Conservation (phyloP, 495 filamentous ascomycete genomes). For the Bacidia rubella region DNA sequence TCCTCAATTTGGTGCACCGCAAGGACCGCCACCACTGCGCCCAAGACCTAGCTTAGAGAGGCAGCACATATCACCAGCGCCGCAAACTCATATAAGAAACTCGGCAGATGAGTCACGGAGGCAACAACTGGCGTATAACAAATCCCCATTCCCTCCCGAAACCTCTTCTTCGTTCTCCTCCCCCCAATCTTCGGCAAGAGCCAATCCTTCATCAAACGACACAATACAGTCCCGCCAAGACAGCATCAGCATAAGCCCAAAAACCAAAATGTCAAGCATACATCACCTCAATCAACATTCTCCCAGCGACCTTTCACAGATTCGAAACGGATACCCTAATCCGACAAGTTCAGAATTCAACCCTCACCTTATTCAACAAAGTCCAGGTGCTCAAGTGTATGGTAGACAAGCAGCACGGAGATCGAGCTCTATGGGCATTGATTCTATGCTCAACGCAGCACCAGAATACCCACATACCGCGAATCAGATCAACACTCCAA, state of each 20-base stretch:
- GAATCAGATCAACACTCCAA: not conserved
- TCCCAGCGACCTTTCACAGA: not conserved
- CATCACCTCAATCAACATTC: slow-evolving; percentile 16
- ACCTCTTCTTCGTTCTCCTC: not conserved
- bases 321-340: too few species aligned
- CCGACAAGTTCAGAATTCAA: not conserved
- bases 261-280: slow-evolving; percentile 22
- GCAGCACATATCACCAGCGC: slow-evolving; percentile 12
- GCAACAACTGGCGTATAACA: slow-evolving; percentile 1
- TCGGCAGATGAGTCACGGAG: slow-evolving; percentile 27
- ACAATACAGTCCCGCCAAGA: too few species aligned
- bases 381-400: not conserved
- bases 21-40: slow-evolving; percentile 31
- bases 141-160: too few species aligned
- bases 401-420: not conserved
- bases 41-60: slow-evolving; percentile 13
- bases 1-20: slow-evolving; percentile 31
- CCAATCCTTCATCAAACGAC: too few species aligned
- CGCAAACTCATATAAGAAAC: slow-evolving; percentile 23
- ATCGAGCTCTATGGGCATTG: slow-evolving; percentile 9
- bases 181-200: too few species aligned
- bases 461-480: too few species aligned
- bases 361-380: not conserved
- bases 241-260: slow-evolving; percentile 33
- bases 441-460: slow-evolving; percentile 8